These are phyloP conservation scores for Kuraishia borneana DNA, from an alignment of 805 yeast species.

Conservation along the genomic window DNA sequence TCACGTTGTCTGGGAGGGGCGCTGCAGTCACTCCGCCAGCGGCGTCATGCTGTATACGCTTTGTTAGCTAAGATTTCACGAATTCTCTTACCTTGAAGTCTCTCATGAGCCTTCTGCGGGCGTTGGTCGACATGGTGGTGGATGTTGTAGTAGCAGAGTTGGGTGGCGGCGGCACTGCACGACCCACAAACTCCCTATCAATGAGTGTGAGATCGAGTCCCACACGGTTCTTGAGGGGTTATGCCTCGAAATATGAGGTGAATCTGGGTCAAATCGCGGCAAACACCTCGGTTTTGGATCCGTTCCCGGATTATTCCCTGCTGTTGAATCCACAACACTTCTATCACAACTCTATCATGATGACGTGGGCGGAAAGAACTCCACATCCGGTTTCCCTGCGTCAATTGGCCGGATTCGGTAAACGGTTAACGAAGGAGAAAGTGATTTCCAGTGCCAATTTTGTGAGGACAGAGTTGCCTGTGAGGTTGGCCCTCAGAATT, in stretches of 20 bases:
- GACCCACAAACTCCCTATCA: no score
- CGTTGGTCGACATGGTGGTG: conserved; percentile 81
- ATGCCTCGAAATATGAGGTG: no score
- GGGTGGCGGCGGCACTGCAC: no score
- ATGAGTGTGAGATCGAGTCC: no score
- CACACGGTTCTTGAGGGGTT: no score
- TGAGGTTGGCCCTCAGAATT: conserved; percentile 71
- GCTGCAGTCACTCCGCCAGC: conserved; percentile 98
- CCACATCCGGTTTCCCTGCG: conserved; percentile 88
- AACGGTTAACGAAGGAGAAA: conserved; percentile 63
- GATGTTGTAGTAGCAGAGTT: no score
- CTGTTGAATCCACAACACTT: conserved; percentile 53
- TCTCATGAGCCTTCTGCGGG: conserved; percentile 98
- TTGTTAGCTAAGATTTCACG: conserved; percentile 1
- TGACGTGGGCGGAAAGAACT: conserved; percentile 47
- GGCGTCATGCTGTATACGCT: conserved; percentile 95
- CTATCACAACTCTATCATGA: conserved; percentile 66
- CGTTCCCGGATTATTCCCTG: conserved; percentile 5
- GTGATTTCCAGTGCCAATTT: conserved; percentile 78
- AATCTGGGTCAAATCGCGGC: conserved; percentile 1
- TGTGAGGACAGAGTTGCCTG: conserved; percentile 76
- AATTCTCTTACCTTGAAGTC: conserved; percentile 66
- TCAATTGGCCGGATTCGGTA: conserved; percentile 86
- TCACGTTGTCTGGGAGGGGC: conserved; percentile 92
- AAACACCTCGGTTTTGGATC: conserved; percentile 3